Percentiles rank a stretch among this genome's conserved stretches.
These are phyloP conservation scores for Toxicodendron radicans DNA, from an alignment of 345 rosid species.

Conservation along the genomic window DNA sequence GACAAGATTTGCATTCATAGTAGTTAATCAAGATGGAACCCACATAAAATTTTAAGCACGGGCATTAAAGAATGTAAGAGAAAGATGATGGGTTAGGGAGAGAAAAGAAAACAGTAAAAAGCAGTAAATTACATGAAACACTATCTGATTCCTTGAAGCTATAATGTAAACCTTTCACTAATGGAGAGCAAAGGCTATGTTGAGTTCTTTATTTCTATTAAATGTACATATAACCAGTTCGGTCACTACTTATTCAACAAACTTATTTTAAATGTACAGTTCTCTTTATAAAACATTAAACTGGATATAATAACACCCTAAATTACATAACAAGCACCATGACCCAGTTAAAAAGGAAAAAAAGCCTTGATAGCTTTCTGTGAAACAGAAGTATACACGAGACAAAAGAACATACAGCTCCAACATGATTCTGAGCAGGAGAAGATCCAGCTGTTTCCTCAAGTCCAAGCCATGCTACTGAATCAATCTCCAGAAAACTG, in stretches of 20 bases:
- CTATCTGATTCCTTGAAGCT: not conserved
- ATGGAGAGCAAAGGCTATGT: not conserved
- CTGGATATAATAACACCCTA: not conserved
- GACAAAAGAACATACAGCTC: constrained; percentile 61
- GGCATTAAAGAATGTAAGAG: not conserved
- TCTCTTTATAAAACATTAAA: not conserved
- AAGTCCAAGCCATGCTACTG: constrained; percentile 79
- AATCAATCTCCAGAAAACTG: constrained; percentile 73
- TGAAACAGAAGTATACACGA: not conserved
- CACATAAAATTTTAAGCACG: constrained; percentile 1
- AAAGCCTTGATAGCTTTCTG: constrained; percentile 1
- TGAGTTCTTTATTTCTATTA: not conserved
- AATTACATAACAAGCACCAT: not conserved
- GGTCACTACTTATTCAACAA: not conserved
- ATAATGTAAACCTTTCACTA: not conserved
- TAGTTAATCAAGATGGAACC: not conserved
- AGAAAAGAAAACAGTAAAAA: not conserved
- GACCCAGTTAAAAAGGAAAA: not conserved
- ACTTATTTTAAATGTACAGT: constrained; percentile 2
- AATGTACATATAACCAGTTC: not conserved
- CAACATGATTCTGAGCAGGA: constrained; percentile 76
- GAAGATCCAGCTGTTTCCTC: constrained; percentile 84
- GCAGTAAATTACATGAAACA: constrained; percentile 8
- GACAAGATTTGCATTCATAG: not conserved
- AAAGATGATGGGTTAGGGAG: not conserved